These are phyloP conservation scores for Nissolia schottii DNA, from an alignment of 306 rosid species.

Conservation along the genomic window DNA sequence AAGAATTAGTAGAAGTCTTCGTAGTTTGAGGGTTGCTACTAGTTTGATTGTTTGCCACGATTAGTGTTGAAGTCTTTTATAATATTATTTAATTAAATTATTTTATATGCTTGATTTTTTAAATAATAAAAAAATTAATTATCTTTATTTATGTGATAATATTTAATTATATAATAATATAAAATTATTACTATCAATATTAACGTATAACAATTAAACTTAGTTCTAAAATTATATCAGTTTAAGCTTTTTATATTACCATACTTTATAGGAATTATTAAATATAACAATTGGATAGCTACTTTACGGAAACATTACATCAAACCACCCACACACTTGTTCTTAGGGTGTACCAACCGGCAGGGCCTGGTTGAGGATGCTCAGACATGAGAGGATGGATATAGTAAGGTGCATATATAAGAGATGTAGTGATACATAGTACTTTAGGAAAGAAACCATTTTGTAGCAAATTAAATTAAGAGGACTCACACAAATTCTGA, in stretches of 20 bases:
- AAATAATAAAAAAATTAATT: too few relatives aligned
- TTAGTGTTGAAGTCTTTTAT: too few relatives aligned
- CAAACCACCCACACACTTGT: not conserved
- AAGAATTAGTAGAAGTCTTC: not conserved
- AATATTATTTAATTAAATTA: too few relatives aligned
- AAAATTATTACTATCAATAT: too few relatives aligned
- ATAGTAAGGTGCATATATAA: not conserved
- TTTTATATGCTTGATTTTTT: too few relatives aligned
- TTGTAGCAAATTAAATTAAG: conserved; percentile 4
- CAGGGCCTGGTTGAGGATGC: not conserved
- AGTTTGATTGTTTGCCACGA: too few relatives aligned
- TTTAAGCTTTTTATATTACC: not conserved
- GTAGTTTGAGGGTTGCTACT: too few relatives aligned
- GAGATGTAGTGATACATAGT: not conserved
- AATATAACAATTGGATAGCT: not conserved
- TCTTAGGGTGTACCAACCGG: not conserved
- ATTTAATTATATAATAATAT: too few relatives aligned
- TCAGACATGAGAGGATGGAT: not conserved
- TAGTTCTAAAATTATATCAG: not conserved
- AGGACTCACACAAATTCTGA: conserved; percentile 6
- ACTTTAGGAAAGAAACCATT: conserved; percentile 17
- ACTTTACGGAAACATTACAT: not conserved
- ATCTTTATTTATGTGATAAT: too few relatives aligned
- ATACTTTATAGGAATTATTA: not conserved
- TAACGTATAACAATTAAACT: too few relatives aligned